Percentiles rank a stretch among this genome's conserved stretches.
Evolutionary conservation across 1,284 basidiomycete genomes (phyloP).

Genomic region (Fomitopsis betulina): DNA sequence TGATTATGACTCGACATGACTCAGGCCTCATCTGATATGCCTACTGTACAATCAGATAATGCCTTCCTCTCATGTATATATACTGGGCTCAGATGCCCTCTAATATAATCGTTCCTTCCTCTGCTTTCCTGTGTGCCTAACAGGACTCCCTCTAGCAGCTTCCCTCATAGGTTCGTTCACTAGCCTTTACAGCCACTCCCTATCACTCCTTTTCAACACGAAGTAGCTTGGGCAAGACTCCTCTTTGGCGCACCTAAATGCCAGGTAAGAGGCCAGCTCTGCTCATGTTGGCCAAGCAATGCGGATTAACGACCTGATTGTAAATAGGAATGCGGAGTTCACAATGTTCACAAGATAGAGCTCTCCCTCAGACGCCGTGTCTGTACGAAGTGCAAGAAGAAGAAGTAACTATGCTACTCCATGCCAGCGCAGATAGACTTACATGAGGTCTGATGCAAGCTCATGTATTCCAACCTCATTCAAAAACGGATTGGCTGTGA

Average conservation of each 20-base stretch:
- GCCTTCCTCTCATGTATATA: too few relatives aligned
- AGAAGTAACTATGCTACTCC: background rate
- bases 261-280: background rate
- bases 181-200: too few relatives aligned
- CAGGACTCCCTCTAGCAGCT: too few relatives aligned
- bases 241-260: background rate
- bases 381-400: constrained; percentile 1
- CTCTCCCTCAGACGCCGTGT: background rate
- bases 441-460: background rate
- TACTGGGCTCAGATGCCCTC: too few relatives aligned
- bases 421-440: background rate
- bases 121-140: too few relatives aligned
- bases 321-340: background rate
- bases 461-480: background rate
- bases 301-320: background rate
- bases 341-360: background rate
- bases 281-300: too few relatives aligned
- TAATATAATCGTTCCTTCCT: too few relatives aligned
- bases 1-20: too few relatives aligned
- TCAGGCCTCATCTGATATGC: too few relatives aligned
- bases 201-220: too few relatives aligned
- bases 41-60: too few relatives aligned
- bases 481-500: background rate
- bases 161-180: too few relatives aligned
- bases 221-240: background rate